Conservation (phyloP, 179 eudicot genomes). For the Heliamphora pulchella region DNA sequence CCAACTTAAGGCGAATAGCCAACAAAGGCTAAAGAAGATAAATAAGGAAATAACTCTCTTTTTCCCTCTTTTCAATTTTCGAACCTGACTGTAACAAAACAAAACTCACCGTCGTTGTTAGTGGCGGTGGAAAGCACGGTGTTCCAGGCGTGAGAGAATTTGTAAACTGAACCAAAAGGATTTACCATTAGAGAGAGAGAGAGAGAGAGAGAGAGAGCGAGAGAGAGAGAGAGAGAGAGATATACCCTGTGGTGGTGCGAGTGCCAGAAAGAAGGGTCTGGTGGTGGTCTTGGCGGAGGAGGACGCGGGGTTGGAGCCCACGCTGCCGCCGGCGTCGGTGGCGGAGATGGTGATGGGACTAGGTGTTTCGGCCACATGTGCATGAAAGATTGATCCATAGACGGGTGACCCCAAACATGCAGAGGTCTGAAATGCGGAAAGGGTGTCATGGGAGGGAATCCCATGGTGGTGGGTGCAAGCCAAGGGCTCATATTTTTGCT, state of each 20-base stretch:
- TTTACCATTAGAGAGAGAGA: not conserved
- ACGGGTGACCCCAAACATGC: conserved; percentile 98
- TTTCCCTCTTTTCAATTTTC: too few species aligned
- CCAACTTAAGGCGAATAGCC: too few species aligned
- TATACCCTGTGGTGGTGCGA: conserved; percentile 50
- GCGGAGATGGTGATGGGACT: conserved; percentile 32
- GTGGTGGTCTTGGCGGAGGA: conserved; percentile 29
- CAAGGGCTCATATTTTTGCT: conserved; percentile 52
- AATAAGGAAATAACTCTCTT: not conserved
- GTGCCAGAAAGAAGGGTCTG: conserved; percentile 59
- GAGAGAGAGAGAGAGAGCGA: too few species aligned
- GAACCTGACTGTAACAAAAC: too few species aligned
- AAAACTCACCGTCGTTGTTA: conserved; percentile 33
- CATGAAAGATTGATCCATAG: conserved; percentile 53
- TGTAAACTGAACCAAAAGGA: conserved; percentile 32
- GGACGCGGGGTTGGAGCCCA: conserved; percentile 44
- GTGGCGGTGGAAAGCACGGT: conserved; percentile 48
- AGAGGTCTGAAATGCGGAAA: conserved; percentile 64
- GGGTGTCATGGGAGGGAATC: conserved; percentile 55
- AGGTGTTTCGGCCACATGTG: conserved; percentile 73
- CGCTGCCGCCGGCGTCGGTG: conserved; percentile 23
- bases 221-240: not conserved
- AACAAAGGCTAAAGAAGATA: not conserved
- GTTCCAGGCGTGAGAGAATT: conserved; percentile 32
- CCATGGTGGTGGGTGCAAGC: conserved; percentile 60